phyloP scores from a whole-genome alignment of 768 basidiomycete genomes.

The Macrolepiota fuliginosa region DNA sequence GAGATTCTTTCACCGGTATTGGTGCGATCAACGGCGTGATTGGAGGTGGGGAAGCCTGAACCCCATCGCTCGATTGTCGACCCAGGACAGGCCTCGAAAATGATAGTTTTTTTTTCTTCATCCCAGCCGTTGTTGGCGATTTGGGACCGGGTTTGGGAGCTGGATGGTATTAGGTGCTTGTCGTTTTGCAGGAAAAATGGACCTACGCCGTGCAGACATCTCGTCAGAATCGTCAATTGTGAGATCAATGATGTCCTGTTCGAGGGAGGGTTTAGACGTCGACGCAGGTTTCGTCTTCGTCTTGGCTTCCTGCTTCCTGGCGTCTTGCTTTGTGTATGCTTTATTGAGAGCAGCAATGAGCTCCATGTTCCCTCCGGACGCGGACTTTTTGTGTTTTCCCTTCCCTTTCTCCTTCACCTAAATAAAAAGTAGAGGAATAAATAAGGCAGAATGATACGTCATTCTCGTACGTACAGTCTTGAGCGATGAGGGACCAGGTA shows the following conservation, averaged over 20 bases:
- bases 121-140: not conserved
- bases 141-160: not conserved
- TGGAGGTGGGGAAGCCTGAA: not conserved
- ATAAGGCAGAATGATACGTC: not conserved
- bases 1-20: not conserved
- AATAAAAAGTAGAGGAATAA: not conserved
- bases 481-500: not conserved
- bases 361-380: not conserved
- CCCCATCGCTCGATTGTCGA: not conserved
- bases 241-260: constrained; percentile 8
- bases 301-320: not conserved
- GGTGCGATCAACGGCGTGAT: not conserved
- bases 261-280: not conserved
- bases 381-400: not conserved
- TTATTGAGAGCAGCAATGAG: not conserved
- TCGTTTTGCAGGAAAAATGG: not conserved
- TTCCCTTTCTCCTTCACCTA: not conserved
- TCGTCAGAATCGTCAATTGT: constrained; percentile 9
- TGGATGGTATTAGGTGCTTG: not conserved
- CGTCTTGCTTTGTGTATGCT: not conserved
- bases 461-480: not conserved
- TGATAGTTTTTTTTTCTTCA: not conserved
- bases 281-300: not conserved
- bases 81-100: not conserved
- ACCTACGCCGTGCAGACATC: not conserved